Evolutionary conservation across 1,284 basidiomycete genomes (phyloP).

Genomic region (Tilletia caries): DNA sequence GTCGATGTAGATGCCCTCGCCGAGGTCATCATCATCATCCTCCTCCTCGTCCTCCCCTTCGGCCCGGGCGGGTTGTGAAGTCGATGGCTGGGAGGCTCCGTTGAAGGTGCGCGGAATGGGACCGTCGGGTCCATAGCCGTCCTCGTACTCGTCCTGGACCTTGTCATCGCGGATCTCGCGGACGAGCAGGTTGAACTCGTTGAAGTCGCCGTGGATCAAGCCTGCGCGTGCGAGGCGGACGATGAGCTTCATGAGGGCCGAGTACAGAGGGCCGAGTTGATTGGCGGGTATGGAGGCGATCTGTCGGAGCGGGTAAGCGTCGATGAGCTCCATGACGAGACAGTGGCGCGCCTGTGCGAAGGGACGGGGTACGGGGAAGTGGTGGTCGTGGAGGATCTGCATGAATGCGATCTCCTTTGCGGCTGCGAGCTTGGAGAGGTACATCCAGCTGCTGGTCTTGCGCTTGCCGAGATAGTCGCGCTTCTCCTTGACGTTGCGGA

Average conservation of each 20-base stretch:
- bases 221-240: slow-evolving; percentile 88
- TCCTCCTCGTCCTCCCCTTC: slow-evolving; percentile 22
- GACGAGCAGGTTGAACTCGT: slow-evolving; percentile 98
- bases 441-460: slow-evolving; percentile 98
- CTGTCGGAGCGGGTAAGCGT: slow-evolving; percentile 94
- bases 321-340: slow-evolving; percentile 91
- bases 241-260: slow-evolving; percentile 88
- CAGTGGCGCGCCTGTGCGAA: slow-evolving; percentile 93
- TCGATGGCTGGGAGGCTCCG: slow-evolving; percentile 5
- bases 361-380: slow-evolving; percentile 87
- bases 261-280: slow-evolving; percentile 76
- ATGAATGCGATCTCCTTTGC: slow-evolving; percentile 98
- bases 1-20: slow-evolving; percentile 65
- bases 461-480: slow-evolving; percentile 94
- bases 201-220: slow-evolving; percentile 97
- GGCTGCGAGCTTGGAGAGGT: slow-evolving; percentile 92
- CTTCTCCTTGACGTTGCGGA: slow-evolving; percentile 93
- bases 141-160: slow-evolving; percentile 9
- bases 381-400: slow-evolving; percentile 92
- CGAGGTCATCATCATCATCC: slow-evolving; percentile 22
- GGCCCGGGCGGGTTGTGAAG: not conserved
- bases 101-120: not conserved
- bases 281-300: slow-evolving; percentile 74
- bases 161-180: slow-evolving; percentile 54
- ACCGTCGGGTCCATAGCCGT: slow-evolving; percentile 17